Conservation (phyloP, 345 rosid genomes). For the Brassica carinata region DNA sequence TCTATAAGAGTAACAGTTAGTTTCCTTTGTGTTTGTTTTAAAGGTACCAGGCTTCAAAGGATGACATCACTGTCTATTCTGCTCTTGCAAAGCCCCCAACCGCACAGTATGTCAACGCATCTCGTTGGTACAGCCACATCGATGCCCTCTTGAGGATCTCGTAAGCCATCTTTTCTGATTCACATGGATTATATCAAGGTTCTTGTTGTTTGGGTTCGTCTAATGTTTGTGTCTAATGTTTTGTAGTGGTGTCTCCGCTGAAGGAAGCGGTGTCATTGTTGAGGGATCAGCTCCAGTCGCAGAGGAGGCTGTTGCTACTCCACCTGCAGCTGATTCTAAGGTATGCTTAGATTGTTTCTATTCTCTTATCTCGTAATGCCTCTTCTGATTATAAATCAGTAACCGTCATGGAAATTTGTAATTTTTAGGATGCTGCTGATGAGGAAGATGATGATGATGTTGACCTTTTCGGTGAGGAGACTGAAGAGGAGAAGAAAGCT, state of each 20-base stretch:
- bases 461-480: slow-evolving; percentile 84
- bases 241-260: slow-evolving; percentile 71
- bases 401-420: not conserved
- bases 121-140: slow-evolving; percentile 84
- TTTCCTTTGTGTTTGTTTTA: not conserved
- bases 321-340: slow-evolving; percentile 73
- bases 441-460: slow-evolving; percentile 62
- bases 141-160: slow-evolving; percentile 91
- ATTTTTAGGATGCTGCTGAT: slow-evolving; percentile 53
- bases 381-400: not conserved
- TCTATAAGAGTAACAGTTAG: not conserved
- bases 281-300: slow-evolving; percentile 59
- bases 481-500: slow-evolving; percentile 89
- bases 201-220: not conserved
- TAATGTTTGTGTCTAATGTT: not conserved
- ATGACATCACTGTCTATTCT: slow-evolving; percentile 66
- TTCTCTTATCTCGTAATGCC: not conserved
- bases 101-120: slow-evolving; percentile 57
- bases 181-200: no score
- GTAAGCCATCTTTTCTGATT: slow-evolving; percentile 61
- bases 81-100: slow-evolving; percentile 53
- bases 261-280: slow-evolving; percentile 78
- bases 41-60: slow-evolving; percentile 93
- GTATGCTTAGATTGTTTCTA: slow-evolving; percentile 30
- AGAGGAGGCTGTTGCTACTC: slow-evolving; percentile 70